These are phyloP conservation scores for Flaveria floridana DNA, from an alignment of 140 eudicot genomes.

Conservation along the genomic window DNA sequence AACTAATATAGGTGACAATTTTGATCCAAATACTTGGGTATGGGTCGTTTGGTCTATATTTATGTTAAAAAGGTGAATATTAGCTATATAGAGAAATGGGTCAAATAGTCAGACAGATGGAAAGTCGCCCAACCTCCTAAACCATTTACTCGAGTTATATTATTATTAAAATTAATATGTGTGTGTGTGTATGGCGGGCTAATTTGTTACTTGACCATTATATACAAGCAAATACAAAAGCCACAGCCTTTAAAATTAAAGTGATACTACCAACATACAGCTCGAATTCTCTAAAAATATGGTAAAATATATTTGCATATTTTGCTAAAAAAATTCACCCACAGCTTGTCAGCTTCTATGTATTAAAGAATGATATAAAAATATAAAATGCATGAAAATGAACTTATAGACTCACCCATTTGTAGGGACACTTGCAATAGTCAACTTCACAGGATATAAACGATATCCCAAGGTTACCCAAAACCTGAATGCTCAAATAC, in stretches of 20 bases:
- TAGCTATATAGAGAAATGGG: neutral
- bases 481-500: constrained; percentile 58
- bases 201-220: constrained; percentile 1
- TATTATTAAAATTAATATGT: neutral
- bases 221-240: neutral
- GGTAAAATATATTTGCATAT: constrained; percentile 1
- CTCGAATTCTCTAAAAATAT: neutral
- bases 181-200: no score
- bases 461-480: constrained; percentile 67
- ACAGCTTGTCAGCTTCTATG: neutral
- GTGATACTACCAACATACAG: neutral
- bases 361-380: neutral
- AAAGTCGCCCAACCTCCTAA: neutral
- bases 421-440: constrained; percentile 54
- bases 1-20: constrained; percentile 7
- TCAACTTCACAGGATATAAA: constrained; percentile 70
- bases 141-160: neutral
- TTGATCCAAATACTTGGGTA: neutral
- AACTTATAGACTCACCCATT: constrained; percentile 68
- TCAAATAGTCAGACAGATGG: neutral
- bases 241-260: neutral
- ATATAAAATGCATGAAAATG: neutral
- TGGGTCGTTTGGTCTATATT: neutral
- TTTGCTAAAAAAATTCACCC: neutral
- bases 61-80: neutral